Evolutionary conservation across 2,329 filamentous ascomycete species (phyloP).

Genomic region (Diaporthe citrichinensis): DNA sequence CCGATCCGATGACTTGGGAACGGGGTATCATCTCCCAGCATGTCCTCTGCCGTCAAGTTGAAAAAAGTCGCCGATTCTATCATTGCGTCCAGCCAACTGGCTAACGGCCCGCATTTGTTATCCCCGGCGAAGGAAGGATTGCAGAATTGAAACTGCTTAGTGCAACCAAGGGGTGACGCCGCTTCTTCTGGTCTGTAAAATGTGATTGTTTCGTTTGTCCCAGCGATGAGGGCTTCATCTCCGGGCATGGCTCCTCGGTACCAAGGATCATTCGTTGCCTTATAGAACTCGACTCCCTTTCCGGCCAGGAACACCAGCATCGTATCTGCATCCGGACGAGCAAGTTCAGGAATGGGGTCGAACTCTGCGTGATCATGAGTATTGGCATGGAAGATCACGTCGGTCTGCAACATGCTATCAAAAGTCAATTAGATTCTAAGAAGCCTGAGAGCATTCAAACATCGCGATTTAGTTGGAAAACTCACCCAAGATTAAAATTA

Average conservation of each 20-base stretch:
- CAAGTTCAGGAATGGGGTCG: conserved; percentile 10
- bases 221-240: neutral
- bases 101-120: neutral
- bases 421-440: too few species aligned
- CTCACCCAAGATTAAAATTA: too few species aligned
- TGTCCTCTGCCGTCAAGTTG: neutral
- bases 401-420: too few species aligned
- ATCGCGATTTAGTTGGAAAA: too few species aligned
- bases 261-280: conserved; percentile 28
- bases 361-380: too few species aligned
- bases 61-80: neutral
- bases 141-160: conserved; percentile 32
- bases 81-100: neutral
- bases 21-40: neutral
- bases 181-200: conserved; percentile 26
- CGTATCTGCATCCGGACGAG: conserved; percentile 11
- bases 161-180: conserved; percentile 35
- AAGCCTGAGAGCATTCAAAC: too few species aligned
- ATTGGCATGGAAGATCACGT: too few species aligned
- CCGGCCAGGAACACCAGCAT: conserved; percentile 31
- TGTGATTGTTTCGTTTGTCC: neutral
- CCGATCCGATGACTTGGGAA: too few species aligned
- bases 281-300: conserved; percentile 12
- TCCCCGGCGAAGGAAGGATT: neutral
- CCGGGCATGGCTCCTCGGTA: neutral